These are phyloP conservation scores for Populus pruinosa DNA, from an alignment of 345 rosid species.

Conservation along the genomic window DNA sequence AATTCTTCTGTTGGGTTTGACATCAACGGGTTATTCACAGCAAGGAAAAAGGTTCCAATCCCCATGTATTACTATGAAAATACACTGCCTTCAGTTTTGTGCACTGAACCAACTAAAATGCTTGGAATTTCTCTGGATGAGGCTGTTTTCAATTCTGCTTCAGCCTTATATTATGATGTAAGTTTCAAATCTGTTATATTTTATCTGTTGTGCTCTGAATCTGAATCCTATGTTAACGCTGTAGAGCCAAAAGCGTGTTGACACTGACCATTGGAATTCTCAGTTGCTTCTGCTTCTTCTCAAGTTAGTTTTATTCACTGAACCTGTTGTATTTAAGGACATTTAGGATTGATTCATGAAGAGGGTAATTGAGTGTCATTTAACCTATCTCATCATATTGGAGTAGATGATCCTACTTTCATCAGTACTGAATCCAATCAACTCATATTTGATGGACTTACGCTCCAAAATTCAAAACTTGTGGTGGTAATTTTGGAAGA, in stretches of 20 bases:
- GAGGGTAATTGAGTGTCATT: neutral
- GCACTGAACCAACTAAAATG: constrained; percentile 69
- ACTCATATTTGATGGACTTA: neutral
- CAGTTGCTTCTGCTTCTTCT: neutral
- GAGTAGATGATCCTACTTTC: neutral
- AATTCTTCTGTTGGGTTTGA: constrained; percentile 76
- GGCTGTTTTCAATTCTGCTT: constrained; percentile 86
- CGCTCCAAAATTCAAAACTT: neutral
- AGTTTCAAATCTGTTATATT: constrained; percentile 29
- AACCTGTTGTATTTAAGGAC: neutral
- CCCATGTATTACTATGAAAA: constrained; percentile 21
- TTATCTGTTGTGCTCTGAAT: neutral
- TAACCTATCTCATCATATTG: neutral
- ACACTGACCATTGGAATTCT: neutral
- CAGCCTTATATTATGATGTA: constrained; percentile 83
- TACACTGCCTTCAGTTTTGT: constrained; percentile 44
- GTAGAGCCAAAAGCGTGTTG: neutral
- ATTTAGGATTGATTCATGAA: neutral
- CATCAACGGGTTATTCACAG: constrained; percentile 74
- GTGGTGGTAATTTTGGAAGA: neutral
- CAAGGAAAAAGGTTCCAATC: constrained; percentile 27
- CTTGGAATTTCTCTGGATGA: constrained; percentile 82
- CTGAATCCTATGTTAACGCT: neutral
- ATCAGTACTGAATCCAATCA: neutral
- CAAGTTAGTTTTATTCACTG: neutral